Evolutionary conservation across 1,139 yeast species (phyloP), one percentile per base, ranked within the genome.

Genomic region (Neolecta irregularis): DNA sequence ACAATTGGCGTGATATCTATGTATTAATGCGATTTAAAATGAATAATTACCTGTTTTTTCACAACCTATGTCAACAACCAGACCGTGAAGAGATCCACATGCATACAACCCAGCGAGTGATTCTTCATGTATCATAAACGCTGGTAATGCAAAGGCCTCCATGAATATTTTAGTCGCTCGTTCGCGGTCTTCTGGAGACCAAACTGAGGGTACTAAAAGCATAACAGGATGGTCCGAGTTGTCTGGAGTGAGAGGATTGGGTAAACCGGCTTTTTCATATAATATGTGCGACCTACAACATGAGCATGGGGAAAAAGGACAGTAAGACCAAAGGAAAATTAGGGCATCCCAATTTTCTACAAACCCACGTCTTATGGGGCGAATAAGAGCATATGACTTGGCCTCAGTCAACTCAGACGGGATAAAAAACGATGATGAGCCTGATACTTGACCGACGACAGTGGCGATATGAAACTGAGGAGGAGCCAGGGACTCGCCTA

Each of bases 21-120:
- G 23, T 13, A 11, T 7, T 13, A 6, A 2, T 18, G 9, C 17
- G 8, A 30, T 11, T 20, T 12, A 16, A 20, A 16, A 20, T 20
- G 12, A 28, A 28, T 7, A 26, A 15, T 32, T 18, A 24, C 34
- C 43, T 2, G 81, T 70, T 46, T 73, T 69, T 29, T 74, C 70
- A 41, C 64, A 61, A 15, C 96, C 96, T 30, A 88, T 65, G 54
- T 88, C 93, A 32, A 88, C 72, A 16, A 88, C 80, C 26, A 76
- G 56, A 1, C 88, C 68, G 39, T 65, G 69, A 20, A 56, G 54
- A 13, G 72, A 59, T 7, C 74, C 74, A 51, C 75, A 66, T 1
- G 94, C 91, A 55, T 74, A 83, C 9, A 76, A 62, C 1, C 85
- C 63, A 4, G 85, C 79, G 32, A 83, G 58, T 1, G 88, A 64